Percentiles rank a stretch among this genome's conserved stretches.
These are phyloP conservation scores for Pythium brassicae DNA, from an alignment of 352 stramenopile genomes.

Conservation along the genomic window DNA sequence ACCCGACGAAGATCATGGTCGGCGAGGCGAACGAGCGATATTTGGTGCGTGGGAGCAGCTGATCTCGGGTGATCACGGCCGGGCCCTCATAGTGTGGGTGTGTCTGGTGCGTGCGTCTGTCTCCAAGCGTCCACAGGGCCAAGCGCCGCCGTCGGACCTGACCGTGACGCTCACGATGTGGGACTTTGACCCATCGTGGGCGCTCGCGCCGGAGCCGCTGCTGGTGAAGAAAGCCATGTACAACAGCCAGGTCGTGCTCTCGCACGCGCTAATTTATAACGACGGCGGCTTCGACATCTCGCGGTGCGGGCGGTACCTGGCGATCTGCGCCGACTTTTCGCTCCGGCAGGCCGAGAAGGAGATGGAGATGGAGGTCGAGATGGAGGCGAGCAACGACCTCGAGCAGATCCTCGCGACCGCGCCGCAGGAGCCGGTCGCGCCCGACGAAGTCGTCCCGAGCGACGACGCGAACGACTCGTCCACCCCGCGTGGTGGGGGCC, in stretches of 20 bases:
- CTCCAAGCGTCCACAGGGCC: conserved; percentile 63
- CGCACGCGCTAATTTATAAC: conserved; percentile 96
- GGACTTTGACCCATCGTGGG: conserved; percentile 91
- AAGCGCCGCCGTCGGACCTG: conserved; percentile 77
- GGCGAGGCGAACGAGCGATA: conserved; percentile 92
- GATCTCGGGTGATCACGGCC: too few species aligned
- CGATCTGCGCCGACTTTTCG: conserved; percentile 94
- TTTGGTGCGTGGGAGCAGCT: conserved; percentile 35
- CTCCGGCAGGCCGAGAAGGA: conserved; percentile 85
- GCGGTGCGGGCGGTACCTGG: conserved; percentile 90
- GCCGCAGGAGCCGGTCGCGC: conserved; percentile 46
- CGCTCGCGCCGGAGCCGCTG: conserved; percentile 61
- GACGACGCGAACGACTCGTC: conserved; percentile 65
- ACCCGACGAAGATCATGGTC: conserved; percentile 91
- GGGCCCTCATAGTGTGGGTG: too few species aligned
- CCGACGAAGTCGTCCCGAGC: conserved; percentile 46
- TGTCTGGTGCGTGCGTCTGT: conserved; percentile 2
- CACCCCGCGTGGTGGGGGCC: too few species aligned
- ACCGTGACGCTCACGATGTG: conserved; percentile 94
- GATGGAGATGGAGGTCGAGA: conserved; percentile 73
- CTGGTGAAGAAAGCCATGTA: conserved; percentile 82
- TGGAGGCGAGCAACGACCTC: conserved; percentile 66
- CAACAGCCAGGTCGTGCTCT: conserved; percentile 81
- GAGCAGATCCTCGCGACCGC: conserved; percentile 67
- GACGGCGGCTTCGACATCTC: conserved; percentile 97